A percentile compares a stretch with the other conserved stretches of the same genome.
phyloP scores from a whole-genome alignment of 164 flowering plant species.

The Liquidambar formosana region DNA sequence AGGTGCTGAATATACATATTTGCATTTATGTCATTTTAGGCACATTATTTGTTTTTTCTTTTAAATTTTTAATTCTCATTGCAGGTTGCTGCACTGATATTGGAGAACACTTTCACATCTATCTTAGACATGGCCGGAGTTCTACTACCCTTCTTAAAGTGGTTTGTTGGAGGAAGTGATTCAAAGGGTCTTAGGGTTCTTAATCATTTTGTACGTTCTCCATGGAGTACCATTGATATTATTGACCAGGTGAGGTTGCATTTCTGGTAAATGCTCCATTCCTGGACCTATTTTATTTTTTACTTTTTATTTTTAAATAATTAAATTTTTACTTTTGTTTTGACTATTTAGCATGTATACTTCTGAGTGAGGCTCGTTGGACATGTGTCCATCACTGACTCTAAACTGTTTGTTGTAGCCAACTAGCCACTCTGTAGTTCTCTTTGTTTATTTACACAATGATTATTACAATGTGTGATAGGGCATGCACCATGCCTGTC shows the following conservation, averaged over 20 bases:
- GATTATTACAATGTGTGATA: background rate
- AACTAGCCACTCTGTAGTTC: background rate
- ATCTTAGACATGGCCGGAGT: conserved; percentile 98
- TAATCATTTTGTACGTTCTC: conserved; percentile 88
- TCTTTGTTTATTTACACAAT: background rate
- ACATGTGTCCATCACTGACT: background rate
- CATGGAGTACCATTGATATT: conserved; percentile 89
- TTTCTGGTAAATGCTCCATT: background rate
- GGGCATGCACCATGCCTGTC: background rate
- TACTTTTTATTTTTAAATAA: background rate
- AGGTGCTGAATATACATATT: no score
- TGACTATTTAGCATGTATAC: background rate
- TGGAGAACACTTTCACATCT: conserved; percentile 98
- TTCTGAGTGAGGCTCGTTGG: background rate
- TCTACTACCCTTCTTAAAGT: conserved; percentile 82
- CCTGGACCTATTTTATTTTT: background rate
- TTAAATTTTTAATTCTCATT: no score
- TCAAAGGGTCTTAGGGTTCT: conserved; percentile 77
- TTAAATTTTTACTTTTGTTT: background rate
- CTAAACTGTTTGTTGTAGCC: background rate
- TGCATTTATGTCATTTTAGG: background rate
- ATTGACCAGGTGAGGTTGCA: conserved; percentile 70
- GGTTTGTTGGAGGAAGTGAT: conserved; percentile 85
- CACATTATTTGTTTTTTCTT: conserved; percentile 1
- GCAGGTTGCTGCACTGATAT: conserved; percentile 81